Percentiles rank a stretch among this genome's conserved stretches.
phyloP scores from a whole-genome alignment of 108 stramenopile species.

The Schizochytrium sp. region DNA sequence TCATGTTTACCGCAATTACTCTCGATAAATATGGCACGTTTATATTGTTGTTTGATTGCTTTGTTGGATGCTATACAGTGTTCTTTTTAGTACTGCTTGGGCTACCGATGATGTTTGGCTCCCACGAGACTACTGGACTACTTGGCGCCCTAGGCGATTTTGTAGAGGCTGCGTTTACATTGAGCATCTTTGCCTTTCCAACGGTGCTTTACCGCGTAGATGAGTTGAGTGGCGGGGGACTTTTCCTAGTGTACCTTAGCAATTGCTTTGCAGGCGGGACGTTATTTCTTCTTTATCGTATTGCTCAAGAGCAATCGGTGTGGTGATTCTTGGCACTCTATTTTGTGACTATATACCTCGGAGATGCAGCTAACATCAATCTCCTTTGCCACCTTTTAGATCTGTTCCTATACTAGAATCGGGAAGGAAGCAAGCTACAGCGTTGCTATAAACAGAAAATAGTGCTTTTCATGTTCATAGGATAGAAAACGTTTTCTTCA shows the following conservation, averaged over 20 bases:
- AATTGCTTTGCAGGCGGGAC: constrained; percentile 1
- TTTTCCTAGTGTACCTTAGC: constrained; percentile 24
- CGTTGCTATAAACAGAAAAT: too few relatives aligned
- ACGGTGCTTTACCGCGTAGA: constrained; percentile 56
- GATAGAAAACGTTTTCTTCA: too few relatives aligned
- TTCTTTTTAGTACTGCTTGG: constrained; percentile 34
- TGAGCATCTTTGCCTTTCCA: constrained; percentile 39
- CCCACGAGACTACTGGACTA: constrained; percentile 39
- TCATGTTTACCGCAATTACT: too few relatives aligned
- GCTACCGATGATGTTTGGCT: constrained; percentile 58
- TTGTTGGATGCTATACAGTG: not conserved
- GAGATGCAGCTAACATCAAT: too few relatives aligned
- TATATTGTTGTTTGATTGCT: too few relatives aligned
- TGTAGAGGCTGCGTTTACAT: constrained; percentile 1
- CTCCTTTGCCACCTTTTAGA: too few relatives aligned
- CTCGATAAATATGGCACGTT: too few relatives aligned
- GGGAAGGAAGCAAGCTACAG: too few relatives aligned
- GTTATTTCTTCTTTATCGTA: constrained; percentile 17
- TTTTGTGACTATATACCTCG: too few relatives aligned
- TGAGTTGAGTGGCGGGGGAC: constrained; percentile 13
- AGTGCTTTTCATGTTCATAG: too few relatives aligned
- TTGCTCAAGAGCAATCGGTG: constrained; percentile 13
- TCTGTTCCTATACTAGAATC: too few relatives aligned
- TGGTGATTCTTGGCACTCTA: not conserved
- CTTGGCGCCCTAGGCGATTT: constrained; percentile 40